Base-by-base conservation (phyloP, 306 rosid genomes). In the Inga oerstediana region DNA sequence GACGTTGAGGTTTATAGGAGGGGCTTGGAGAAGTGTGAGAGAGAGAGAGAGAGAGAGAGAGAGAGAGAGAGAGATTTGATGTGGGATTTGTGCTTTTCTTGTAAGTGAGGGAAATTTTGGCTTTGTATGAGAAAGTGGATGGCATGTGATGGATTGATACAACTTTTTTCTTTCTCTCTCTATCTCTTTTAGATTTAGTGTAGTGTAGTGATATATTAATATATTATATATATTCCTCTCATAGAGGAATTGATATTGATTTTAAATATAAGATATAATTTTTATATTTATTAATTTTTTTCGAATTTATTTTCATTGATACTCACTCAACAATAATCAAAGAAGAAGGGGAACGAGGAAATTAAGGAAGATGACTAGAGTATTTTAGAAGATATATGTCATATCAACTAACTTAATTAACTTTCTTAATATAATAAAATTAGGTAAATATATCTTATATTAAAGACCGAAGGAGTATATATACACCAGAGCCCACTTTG, bases 31-130 rank as follows among this genome's bases (percentile, higher is more conserved):
- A 12, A 11, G 4, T 10, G 51, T 44, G 12, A n/a, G 86, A 27
- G 30, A 27, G 30, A 79, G 86, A 81, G 88, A 68, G 75, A 41
- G 32, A 43, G 86, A 27, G 30, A 27, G 30, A 79, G 86, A 81
- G 86, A 27, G 30, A 27, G 30, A 79, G 86, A 81, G 88, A 68
- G 75, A 41, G 32, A 43, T 20, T 41, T n/a, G 56, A 72, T 83
- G 84, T 67, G 80, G 74, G 88, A 75, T 87, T 91, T 90, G 97
- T 94, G 91, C 98, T 88, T 94, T 94, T 92, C 98, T 92, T 94
- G 96, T 87, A 79, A 86, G 92, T 81, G 97, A 94, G 97, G 98
- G 93, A 91, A 92, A 88, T 88, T 90, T 91, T 94, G 93, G 92
- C 90, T 88, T 91, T 92, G 86, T 74, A 74, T 83, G 74, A 54